Conservation (phyloP, 176 grass and related monocot species). For the Tillandsia fasciculata region DNA sequence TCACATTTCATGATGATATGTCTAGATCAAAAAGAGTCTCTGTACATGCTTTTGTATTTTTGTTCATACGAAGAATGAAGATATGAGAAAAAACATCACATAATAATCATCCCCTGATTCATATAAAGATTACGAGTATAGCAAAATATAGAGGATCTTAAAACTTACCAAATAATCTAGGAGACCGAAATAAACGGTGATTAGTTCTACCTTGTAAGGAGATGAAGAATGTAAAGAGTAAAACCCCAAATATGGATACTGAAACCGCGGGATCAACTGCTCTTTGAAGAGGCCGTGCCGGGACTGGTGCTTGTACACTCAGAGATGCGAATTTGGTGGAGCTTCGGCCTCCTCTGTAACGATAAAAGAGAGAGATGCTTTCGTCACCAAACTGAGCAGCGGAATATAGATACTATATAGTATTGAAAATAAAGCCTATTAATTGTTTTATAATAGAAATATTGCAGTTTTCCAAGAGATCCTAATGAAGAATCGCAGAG, state of each 20-base stretch:
- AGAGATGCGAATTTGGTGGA: constrained; percentile 23
- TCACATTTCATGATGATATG: not conserved
- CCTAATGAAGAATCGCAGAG: too few relatives aligned
- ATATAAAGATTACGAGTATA: not conserved
- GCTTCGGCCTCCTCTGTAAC: constrained; percentile 21
- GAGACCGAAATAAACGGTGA: not conserved
- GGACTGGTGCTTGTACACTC: constrained; percentile 21
- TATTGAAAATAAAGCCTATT: not conserved
- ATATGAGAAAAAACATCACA: not conserved
- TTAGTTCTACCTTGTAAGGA: constrained; percentile 9
- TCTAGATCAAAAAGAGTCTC: not conserved
- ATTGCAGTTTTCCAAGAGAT: too few relatives aligned
- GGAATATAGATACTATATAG: not conserved
- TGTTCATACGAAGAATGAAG: not conserved
- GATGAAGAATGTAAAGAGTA: constrained; percentile 15
- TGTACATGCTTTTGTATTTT: not conserved
- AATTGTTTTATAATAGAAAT: not conserved
- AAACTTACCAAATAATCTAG: not conserved
- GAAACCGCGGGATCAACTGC: not conserved
- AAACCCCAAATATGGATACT: constrained; percentile 18
- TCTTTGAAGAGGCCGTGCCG: not conserved
- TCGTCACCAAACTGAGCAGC: not conserved
- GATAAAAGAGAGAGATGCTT: not conserved
- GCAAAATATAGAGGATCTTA: too few relatives aligned
- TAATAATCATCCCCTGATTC: not conserved